Evolutionary conservation across 345 rosid species (phyloP).

Genomic region (Gossypium mustelinum): DNA sequence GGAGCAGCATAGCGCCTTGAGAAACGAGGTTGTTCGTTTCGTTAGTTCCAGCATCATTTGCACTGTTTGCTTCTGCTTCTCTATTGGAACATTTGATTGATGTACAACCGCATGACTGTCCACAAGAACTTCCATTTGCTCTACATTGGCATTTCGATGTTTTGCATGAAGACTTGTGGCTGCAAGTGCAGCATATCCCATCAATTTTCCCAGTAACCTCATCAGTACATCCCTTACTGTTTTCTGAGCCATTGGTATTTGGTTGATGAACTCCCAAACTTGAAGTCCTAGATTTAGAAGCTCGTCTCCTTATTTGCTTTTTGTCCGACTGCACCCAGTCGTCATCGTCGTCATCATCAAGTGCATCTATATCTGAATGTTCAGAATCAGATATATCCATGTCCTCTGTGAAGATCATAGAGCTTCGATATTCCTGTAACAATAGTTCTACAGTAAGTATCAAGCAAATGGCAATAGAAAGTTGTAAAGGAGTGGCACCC

Average conservation of each 20-base stretch:
- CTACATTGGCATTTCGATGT: slow-evolving; percentile 79
- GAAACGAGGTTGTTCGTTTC: slow-evolving; percentile 47
- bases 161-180: slow-evolving; percentile 62
- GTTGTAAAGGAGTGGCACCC: not conserved
- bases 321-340: slow-evolving; percentile 56
- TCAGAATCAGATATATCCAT: slow-evolving; percentile 90
- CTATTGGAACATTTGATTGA: slow-evolving; percentile 63
- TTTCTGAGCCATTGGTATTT: slow-evolving; percentile 26
- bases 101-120: slow-evolving; percentile 64
- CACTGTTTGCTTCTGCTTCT: slow-evolving; percentile 23
- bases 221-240: slow-evolving; percentile 19
- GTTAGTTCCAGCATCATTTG: slow-evolving; percentile 37
- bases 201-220: slow-evolving; percentile 27
- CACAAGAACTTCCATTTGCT: slow-evolving; percentile 56
- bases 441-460: not conserved
- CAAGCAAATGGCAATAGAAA: not conserved
- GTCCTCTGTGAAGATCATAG: slow-evolving; percentile 53
- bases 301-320: slow-evolving; percentile 33
- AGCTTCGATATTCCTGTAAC: slow-evolving; percentile 44
- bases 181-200: slow-evolving; percentile 62
- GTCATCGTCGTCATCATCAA: slow-evolving; percentile 54
- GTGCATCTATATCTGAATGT: slow-evolving; percentile 40
- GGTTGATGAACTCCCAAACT: slow-evolving; percentile 26
- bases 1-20: slow-evolving; percentile 77
- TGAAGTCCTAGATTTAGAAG: slow-evolving; percentile 35